Evolutionary conservation across 768 basidiomycete genomes (phyloP).

Genomic region (Leccinum uliginosum): DNA sequence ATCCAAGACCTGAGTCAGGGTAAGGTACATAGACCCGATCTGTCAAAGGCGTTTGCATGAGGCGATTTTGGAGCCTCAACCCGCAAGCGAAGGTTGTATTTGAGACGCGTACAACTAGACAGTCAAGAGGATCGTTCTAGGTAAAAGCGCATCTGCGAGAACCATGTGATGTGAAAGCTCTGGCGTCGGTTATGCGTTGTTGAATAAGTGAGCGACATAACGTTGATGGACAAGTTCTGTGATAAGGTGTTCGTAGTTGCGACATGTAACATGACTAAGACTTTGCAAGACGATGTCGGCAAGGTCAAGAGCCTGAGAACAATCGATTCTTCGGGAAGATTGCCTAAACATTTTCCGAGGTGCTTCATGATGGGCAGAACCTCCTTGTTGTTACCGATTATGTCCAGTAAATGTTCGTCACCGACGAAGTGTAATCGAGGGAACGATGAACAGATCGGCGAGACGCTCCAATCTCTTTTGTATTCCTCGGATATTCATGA

Average conservation of each 20-base stretch:
- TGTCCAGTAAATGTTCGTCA: conserved; percentile 97
- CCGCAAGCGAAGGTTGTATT: conserved; percentile 95
- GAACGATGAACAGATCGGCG: conserved; percentile 94
- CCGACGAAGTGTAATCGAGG: conserved; percentile 99
- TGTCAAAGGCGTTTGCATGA: conserved; percentile 97
- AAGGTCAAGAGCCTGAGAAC: conserved; percentile 78
- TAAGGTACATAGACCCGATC: conserved; percentile 96
- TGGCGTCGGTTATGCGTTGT: conserved; percentile 56
- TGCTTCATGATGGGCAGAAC: conserved; percentile 98
- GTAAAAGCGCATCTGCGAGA: conserved; percentile 99
- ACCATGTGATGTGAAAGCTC: conserved; percentile 86
- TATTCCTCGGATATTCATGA: conserved; percentile 92
- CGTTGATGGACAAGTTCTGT: conserved; percentile 98
- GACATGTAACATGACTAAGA: conserved; percentile 80
- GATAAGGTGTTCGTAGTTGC: conserved; percentile 98
- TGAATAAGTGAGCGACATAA: conserved; percentile 81
- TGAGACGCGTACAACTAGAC: conserved; percentile 78
- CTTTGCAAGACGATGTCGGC: conserved; percentile 95
- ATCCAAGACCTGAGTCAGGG: conserved; percentile 91
- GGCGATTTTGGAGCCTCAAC: conserved; percentile 93
- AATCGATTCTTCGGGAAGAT: conserved; percentile 60
- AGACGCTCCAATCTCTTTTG: conserved; percentile 97
- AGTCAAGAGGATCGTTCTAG: conserved; percentile 72
- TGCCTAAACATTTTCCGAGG: conserved; percentile 93
- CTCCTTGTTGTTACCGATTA: conserved; percentile 99